Percentiles rank a stretch among this genome's conserved stretches.
phyloP scores from a whole-genome alignment of 306 rosid genomes.

The Corylus heterophylla region DNA sequence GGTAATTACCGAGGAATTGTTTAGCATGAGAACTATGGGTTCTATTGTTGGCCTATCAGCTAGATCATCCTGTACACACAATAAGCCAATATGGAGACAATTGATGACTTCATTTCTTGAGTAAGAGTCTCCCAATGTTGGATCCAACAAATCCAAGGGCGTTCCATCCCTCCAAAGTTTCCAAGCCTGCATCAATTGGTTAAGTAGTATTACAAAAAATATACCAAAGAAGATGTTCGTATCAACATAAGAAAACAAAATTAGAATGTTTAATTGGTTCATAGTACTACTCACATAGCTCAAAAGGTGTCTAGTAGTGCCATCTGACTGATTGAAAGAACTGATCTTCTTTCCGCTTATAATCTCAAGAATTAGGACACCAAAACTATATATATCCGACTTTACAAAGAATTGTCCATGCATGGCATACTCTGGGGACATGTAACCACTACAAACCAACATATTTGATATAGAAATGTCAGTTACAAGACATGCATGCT shows the following conservation, averaged over 20 bases:
- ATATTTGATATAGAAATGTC: too few species aligned
- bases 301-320: conserved; percentile 19
- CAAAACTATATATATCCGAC: conserved; percentile 43
- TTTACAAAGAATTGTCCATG: conserved; percentile 40
- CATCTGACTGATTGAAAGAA: conserved; percentile 20
- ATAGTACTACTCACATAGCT: conserved; percentile 37
- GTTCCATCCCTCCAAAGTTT: conserved; percentile 35
- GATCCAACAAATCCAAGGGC: conserved; percentile 35
- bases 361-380: conserved; percentile 40
- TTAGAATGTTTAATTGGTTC: background rate
- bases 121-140: conserved; percentile 20
- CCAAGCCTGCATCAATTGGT: conserved; percentile 41
- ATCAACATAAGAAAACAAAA: background rate
- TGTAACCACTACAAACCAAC: conserved; percentile 36
- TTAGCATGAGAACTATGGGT: conserved; percentile 45
- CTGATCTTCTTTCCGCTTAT: conserved; percentile 26
- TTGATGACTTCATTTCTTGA: conserved; percentile 36
- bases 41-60: conserved; percentile 51
- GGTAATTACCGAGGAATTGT: conserved; percentile 32
- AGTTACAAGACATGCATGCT: too few species aligned
- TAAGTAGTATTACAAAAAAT: background rate
- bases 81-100: conserved; percentile 54
- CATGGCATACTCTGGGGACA: conserved; percentile 55
- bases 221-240: background rate
- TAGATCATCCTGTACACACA: conserved; percentile 54